Evolutionary conservation across 768 basidiomycete genomes (phyloP), one percentile per base, ranked within the genome.

Genomic region (Rhodotorula diobovata): DNA sequence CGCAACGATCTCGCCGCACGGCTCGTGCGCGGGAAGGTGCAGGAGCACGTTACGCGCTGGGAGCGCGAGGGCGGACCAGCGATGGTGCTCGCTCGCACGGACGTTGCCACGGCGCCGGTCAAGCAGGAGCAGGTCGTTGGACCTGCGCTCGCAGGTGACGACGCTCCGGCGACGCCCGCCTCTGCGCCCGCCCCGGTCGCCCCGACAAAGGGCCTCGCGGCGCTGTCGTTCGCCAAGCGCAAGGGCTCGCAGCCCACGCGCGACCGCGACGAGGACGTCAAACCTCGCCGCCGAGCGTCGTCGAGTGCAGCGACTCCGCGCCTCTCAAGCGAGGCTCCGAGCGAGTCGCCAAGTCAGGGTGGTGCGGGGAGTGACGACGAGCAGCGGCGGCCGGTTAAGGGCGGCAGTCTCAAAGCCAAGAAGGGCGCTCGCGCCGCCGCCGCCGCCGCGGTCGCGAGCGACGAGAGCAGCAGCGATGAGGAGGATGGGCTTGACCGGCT

Each of bases 241-340:
- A 57, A 34, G 15, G 34, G 53, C 6, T 41, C 62, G 18, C 11
- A 54, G 8, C 32, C 60, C n/a, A n/a, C n/a, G 9, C 50, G 48
- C 35, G 37, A 39, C 1, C 46, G 30, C 48, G 48, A 50, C 48
- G 43, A 61, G 46, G 30, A 62, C 34, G 45, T 14, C 48, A 32
- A 41, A 21, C 60, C 28, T 7, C 46, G 11, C 8, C 66, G 55
- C 16, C 50, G 28, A n/a, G 51, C n/a, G 9, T n/a, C 51, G 28
- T 32, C 50, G 57, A 41, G 12, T 32, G 66, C 37, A 32, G 39
- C 45, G 34, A 39, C 41, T 11, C 16, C 15, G 2, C 73, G 73
- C n/a, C 16, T 70, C n/a, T 68, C 73, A 16, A 66, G 63, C 32
- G 73, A 74, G 51, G 63, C 69, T 4, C 73, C 69, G 23, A 68